Base-by-base conservation (phyloP, 1,139 yeast species). In the Sugiyamaella japonica region DNA sequence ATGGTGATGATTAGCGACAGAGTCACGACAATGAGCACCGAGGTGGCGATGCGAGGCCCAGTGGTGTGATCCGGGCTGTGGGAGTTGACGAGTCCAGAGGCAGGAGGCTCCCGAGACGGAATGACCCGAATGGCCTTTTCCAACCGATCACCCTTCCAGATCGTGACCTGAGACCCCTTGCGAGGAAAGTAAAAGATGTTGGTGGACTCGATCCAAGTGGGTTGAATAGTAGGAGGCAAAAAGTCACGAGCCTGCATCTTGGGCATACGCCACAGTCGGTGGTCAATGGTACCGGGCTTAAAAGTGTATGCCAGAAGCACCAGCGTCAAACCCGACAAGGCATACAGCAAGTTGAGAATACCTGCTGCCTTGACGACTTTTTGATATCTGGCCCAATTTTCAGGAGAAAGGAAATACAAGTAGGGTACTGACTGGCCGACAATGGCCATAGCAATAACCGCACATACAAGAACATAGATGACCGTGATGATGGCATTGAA, bases 121-220 rank as follows among this genome's bases (percentile, higher is more conserved):
- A 76, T 76, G 44, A 76, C 71, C 51, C 80, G 68, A 36, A 74
- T 69, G 7, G 77, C 77, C 31, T 67, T 75, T 36, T 78, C 76
- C 41, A 75, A 45, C 9, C 82, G 79, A 62, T 81, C 84, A 55
- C 83, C 74, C 59, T 76, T 74, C 56, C 52, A 56, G 31, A 57
- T 52, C 20, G 42, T 46, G 12, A 48, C 54, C 53, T 66, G 69
- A 9, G 66, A 60, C 3, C 65, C 65, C 56, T 57, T 59, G 16
- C 52, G 43, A 6, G 68, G 67, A 48, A 55, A 65, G 52, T 66
- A 31, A 84, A 80, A 63, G 12, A 84, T 77, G 15, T 73, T 66
- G 63, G 85, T 84, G 1, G 83, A 78, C 66, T 84, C 84, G 64
- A 86, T 83, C 95, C 95, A 86, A 79, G 85, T 84, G 38, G 95